Evolutionary conservation across 2,329 filamentous ascomycete species (phyloP), one percentile per base, ranked within the genome.

Genomic region (Pseudonectria buxi): DNA sequence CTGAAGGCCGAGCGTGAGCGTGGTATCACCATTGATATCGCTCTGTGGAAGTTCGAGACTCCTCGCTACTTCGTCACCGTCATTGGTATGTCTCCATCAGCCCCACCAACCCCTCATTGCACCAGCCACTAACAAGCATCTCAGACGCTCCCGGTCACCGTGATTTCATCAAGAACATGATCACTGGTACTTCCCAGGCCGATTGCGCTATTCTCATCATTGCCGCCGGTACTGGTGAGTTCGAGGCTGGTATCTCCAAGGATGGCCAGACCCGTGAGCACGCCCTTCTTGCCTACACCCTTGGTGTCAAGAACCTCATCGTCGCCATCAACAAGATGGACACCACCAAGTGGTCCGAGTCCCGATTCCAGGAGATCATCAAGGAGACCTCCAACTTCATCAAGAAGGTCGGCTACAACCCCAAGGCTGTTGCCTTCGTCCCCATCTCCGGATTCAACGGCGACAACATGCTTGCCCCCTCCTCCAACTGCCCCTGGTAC

Each of bases 151-250:
- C 92, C 64, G 92, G 92, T 75, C 92, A 98, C 76, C 90, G 92
- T 92, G 92, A 98, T 69, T 98, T 96, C 82, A 96, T 98, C 87
- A 98, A 98, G 90, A 98, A 96, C 89, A 98, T 98, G 92, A 98
- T 98, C 73, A 96, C 92, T 84, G 92, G 92, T 89, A 96, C 92
- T 67, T 98, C 92, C 72, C 92, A 96, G 85, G 92, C 92, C 62
- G 92, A 98, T 68, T 96, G 92, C 76, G 92, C 92, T 65, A 87
- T 98, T 71, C 89, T 98, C 79, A 96, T 98, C 77, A 98, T 98
- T 74, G 92, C 90, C 62, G 88, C 92, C 65, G 92, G 92, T 80
- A 95, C 88, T 87, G 92, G 92, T 95, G 92, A 98, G 83, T 98
- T 98, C 83, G 92, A 98, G 83, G 92, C 92, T 84, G 92, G 92